Conservation (phyloP, 2,329 filamentous ascomycete species). For the Fusarium torreyae region DNA sequence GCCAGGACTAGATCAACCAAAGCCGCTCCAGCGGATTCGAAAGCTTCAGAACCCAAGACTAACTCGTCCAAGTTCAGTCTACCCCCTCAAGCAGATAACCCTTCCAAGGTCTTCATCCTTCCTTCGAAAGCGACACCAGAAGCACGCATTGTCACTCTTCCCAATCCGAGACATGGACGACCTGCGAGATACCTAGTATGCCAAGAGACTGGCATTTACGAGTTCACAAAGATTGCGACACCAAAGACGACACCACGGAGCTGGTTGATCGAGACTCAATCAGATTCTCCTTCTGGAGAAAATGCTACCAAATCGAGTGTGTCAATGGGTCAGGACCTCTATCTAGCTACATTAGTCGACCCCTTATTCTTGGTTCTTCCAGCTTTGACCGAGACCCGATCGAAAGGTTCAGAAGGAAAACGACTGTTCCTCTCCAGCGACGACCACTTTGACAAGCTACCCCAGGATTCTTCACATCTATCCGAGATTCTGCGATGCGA, state of each 20-base stretch:
- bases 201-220: constrained; percentile 73
- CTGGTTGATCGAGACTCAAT: constrained; percentile 69
- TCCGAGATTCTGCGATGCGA: constrained; percentile 67
- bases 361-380: constrained; percentile 87
- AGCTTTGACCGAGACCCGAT: constrained; percentile 68
- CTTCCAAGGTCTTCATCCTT: constrained; percentile 72
- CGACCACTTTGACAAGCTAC: constrained; percentile 78
- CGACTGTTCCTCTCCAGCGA: constrained; percentile 78
- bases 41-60: constrained; percentile 49
- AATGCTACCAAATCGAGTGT: constrained; percentile 55
- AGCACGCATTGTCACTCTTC: constrained; percentile 72
- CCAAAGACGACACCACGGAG: constrained; percentile 70
- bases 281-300: constrained; percentile 18
- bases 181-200: constrained; percentile 75
- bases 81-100: constrained; percentile 57
- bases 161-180: constrained; percentile 69
- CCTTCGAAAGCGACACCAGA: constrained; percentile 68
- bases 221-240: constrained; percentile 72
- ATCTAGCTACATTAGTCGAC: constrained; percentile 87
- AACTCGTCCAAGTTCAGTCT: constrained; percentile 61
- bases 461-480: constrained; percentile 70
- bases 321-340: constrained; percentile 79
- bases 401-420: constrained; percentile 65
- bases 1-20: constrained; percentile 65
- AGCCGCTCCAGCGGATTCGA: constrained; percentile 46